Base-by-base conservation (phyloP, 83 land plant genomes). In the Isoetes engelmannii region DNA sequence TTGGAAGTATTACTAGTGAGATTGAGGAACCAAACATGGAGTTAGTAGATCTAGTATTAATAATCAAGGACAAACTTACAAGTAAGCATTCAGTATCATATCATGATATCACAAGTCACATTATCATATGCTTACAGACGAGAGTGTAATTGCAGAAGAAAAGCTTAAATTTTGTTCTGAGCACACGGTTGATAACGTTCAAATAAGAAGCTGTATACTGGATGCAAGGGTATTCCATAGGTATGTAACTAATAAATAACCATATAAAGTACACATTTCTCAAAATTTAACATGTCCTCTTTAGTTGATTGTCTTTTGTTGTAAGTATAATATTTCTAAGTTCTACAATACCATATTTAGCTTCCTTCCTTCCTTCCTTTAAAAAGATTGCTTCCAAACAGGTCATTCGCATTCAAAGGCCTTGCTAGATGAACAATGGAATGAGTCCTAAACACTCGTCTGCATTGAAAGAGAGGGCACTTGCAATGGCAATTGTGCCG, bases 51-150 rank as follows among this genome's bases (percentile, higher is more conserved):
- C 71, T 66, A 41, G 44, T 53, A 12, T 13, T 69, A 64, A 28
- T 17, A 5, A 69, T 69, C 53, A 69, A 63, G 56, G 71, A 69
- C 67, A 56, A 69, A 57, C 44, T 41, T 37, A 69, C 64, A 21
- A 69, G 71, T 69, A 69, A 69, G 70, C 19, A 13, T 21, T 18
- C 10, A 12, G 18, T 12, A 37, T 65, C 15, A 41, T n/a, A 43
- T 10, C 13, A 10, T 61, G 12, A 61, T 12, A 45, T 65, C 15
- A n/a, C n/a, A 15, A 3, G 53, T 17, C 15, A 10, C 41, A 65
- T 41, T n/a, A n/a, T 65, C 37, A 44, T 15, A 61, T 19, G 17
- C 17, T 18, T 7, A 18, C n/a, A 41, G 41, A 49, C 60, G 10
- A 10, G 28, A 12, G 63, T n/a, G 63, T 65, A 7, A 9, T 18